Percentiles rank a stretch among this genome's conserved stretches.
Conservation (phyloP, 345 rosid genomes). For the Alliaria petiolata region DNA sequence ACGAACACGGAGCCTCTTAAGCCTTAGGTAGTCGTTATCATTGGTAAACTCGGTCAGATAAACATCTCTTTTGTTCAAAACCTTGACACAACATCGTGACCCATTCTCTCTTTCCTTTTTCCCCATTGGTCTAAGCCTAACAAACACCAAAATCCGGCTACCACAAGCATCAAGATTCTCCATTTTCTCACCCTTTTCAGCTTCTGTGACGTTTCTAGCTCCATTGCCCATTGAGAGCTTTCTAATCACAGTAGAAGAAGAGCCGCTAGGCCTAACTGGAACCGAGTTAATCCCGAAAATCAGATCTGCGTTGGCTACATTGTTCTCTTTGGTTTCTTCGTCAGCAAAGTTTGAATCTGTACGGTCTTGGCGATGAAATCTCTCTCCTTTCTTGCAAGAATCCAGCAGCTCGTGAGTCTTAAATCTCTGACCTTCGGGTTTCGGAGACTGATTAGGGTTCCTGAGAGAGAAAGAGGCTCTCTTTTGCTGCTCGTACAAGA, state of each 20-base stretch:
- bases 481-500: slow-evolving; percentile 92
- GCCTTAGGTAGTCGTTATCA: slow-evolving; percentile 82
- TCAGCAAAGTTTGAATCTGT: slow-evolving; percentile 35
- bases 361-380: neutral
- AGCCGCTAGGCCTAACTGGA: slow-evolving; percentile 39
- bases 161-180: slow-evolving; percentile 29
- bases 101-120: slow-evolving; percentile 88
- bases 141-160: slow-evolving; percentile 75
- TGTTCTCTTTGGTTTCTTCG: slow-evolving; percentile 66
- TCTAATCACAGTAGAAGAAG: slow-evolving; percentile 45
- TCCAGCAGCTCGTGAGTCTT: slow-evolving; percentile 46
- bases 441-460: slow-evolving; percentile 43
- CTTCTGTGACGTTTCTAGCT: slow-evolving; percentile 34
- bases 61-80: slow-evolving; percentile 76
- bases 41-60: slow-evolving; percentile 76
- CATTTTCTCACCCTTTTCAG: slow-evolving; percentile 52
- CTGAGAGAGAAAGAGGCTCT: slow-evolving; percentile 51
- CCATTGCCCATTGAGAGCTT: slow-evolving; percentile 63
- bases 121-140: slow-evolving; percentile 91
- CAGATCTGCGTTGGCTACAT: slow-evolving; percentile 47
- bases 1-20: slow-evolving; percentile 82
- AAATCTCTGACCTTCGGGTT: slow-evolving; percentile 47
- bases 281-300: slow-evolving; percentile 51
- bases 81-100: slow-evolving; percentile 68
- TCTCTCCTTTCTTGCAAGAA: slow-evolving; percentile 43